Evolutionary conservation across 164 flowering plant genomes (phyloP), one percentile per base, ranked within the genome.

Genomic region (Liquidambar formosana): DNA sequence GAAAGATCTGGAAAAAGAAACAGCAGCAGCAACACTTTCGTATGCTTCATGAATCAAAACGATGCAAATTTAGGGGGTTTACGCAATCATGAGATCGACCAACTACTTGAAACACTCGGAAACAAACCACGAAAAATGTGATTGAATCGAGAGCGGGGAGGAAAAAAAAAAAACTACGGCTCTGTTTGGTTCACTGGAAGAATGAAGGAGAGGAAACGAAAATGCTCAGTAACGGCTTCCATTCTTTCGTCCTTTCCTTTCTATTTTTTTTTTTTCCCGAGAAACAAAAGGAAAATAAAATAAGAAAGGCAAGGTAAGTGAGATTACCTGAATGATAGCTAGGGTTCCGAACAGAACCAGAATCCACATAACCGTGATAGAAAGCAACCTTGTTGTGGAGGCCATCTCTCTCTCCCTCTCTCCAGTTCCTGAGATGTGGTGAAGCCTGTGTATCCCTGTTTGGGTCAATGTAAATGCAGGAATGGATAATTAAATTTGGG

Each of bases 341-440:
- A 86, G 76, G 73, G 84, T 80, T 51, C 69, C 85, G 61, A 84
- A 75, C 6, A 86, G 64, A 54, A 81, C 57, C 19, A 83, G 38
- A 59, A 79, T 44, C 88, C 88, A 84, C 48, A 83, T 18, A 4
- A 83, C 27, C 23, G 72, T 67, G 19, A 78, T 18, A 4, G 78
- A 75, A 8, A 81, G 27, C 65, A 78, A 28, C 66, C 71, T 77
- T 33, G 72, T 71, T 38, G 67, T 66, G 46, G 75, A 65, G 2
- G 77, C 59, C 82, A 75, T 43, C 44, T 5, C 61, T 28, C 54
- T 65, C 67, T 27, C 57, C 23, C 27, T 48, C 47, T 41, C 49
- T 33, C 41, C 6, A 6, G n/a, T n/a, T n/a, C n/a, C n/a, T n/a
- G n/a, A n/a, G n/a, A n/a, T n/a, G n/a, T n/a, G n/a, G n/a, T n/a